A percentile compares a stretch with the other conserved stretches of the same genome.
These are phyloP conservation scores for Quercus engelmannii DNA, from an alignment of 306 rosid genomes.

Conservation along the genomic window DNA sequence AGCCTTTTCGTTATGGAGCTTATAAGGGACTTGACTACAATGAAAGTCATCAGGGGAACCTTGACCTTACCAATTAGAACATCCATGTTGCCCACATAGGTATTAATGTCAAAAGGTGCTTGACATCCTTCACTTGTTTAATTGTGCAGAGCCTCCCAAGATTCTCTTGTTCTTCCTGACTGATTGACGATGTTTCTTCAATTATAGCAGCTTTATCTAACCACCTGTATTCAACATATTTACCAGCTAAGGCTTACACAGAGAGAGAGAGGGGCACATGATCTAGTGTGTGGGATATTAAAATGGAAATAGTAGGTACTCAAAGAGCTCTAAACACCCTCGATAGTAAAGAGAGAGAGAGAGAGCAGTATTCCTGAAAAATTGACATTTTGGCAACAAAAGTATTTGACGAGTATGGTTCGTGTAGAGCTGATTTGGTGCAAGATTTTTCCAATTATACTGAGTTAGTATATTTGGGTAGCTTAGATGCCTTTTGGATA, in stretches of 20 bases:
- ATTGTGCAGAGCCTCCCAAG: neutral
- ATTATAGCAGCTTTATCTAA: constrained; percentile 7
- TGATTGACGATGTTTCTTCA: neutral
- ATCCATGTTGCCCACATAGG: neutral
- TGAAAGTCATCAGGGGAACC: neutral
- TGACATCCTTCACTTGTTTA: constrained; percentile 2
- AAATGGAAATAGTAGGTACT: too few relatives aligned
- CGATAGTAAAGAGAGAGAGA: too few relatives aligned
- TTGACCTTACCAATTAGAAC: neutral
- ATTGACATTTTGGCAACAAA: neutral
- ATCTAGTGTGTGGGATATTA: too few relatives aligned
- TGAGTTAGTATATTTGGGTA: neutral
- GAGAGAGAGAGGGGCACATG: too few relatives aligned
- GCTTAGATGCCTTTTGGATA: neutral
- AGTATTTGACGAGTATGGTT: neutral
- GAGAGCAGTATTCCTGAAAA: neutral
- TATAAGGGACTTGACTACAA: neutral
- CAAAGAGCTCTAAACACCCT: too few relatives aligned
- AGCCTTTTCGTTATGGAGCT: too few relatives aligned
- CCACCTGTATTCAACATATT: neutral
- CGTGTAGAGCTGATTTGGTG: neutral
- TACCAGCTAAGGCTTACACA: too few relatives aligned
- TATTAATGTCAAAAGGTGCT: neutral
- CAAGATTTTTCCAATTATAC: constrained; percentile 5
- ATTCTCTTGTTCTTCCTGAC: neutral